phyloP scores from a whole-genome alignment of 2,329 filamentous ascomycete genomes.

The Xylaria sp. region DNA sequence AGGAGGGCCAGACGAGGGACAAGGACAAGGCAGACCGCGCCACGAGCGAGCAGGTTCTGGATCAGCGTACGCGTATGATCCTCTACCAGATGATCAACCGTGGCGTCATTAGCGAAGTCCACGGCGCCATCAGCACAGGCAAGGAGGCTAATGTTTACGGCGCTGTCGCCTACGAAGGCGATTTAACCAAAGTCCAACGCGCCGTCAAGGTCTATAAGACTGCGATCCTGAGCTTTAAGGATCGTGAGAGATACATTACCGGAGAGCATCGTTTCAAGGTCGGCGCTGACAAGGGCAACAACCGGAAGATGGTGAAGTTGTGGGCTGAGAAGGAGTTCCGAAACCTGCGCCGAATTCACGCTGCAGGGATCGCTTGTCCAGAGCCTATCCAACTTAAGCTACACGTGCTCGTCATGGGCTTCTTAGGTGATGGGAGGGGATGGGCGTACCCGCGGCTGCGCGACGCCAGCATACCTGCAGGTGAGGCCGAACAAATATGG shows the following conservation, averaged over 20 bases:
- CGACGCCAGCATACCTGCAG: slow-evolving; percentile 78
- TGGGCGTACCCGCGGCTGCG: slow-evolving; percentile 88
- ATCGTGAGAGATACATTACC: slow-evolving; percentile 93
- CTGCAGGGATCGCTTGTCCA: slow-evolving; percentile 87
- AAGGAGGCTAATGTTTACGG: slow-evolving; percentile 99
- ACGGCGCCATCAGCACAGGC: slow-evolving; percentile 94
- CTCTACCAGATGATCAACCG: slow-evolving; percentile 96
- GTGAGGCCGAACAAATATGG: slow-evolving; percentile 79
- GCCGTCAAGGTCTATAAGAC: slow-evolving; percentile 99
- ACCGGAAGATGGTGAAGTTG: slow-evolving; percentile 95
- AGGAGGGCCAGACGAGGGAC: slow-evolving; percentile 63
- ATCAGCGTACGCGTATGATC: slow-evolving; percentile 94
- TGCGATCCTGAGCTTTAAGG: slow-evolving; percentile 96
- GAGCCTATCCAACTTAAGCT: slow-evolving; percentile 88
- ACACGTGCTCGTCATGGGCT: slow-evolving; percentile 96
- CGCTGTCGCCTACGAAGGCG: slow-evolving; percentile 72
- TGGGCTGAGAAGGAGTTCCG: slow-evolving; percentile 99
- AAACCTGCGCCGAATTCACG: slow-evolving; percentile 85
- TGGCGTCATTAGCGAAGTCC: slow-evolving; percentile 86
- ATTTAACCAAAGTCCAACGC: slow-evolving; percentile 71
- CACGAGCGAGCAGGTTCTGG: slow-evolving; percentile 93
- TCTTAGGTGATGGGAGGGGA: slow-evolving; percentile 87
- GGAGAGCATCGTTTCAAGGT: slow-evolving; percentile 92
- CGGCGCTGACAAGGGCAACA: slow-evolving; percentile 94
- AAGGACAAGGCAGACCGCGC: slow-evolving; percentile 94